phyloP scores from a whole-genome alignment of 1,284 basidiomycete genomes.

The Rhodotorula sp. region DNA sequence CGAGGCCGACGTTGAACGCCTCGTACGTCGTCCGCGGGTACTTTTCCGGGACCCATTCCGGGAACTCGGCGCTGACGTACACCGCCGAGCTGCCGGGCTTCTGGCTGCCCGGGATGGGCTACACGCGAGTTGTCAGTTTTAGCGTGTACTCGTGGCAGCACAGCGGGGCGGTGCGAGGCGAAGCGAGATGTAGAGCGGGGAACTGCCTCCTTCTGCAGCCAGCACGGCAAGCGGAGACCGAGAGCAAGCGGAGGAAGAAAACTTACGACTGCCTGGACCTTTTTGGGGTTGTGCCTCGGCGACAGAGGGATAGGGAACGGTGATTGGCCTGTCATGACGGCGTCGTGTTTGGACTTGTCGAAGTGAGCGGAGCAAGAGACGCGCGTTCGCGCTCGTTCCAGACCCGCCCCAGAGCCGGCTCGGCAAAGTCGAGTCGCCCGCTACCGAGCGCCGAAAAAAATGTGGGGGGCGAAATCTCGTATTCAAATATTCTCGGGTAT shows the following conservation, averaged over 20 bases:
- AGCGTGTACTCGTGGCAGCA: neutral
- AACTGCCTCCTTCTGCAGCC: too few relatives aligned
- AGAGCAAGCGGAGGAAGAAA: neutral
- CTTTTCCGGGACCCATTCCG: neutral
- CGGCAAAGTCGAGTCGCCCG: neutral
- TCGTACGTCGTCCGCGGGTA: conserved; percentile 42
- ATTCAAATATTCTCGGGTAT: too few relatives aligned
- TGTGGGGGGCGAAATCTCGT: too few relatives aligned
- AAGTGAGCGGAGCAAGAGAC: neutral
- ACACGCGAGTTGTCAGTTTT: neutral
- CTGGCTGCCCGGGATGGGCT: conserved; percentile 39
- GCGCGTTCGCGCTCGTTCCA: neutral
- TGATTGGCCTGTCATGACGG: neutral
- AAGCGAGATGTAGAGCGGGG: neutral
- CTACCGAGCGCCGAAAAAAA: too few relatives aligned
- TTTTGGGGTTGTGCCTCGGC: conserved; percentile 9
- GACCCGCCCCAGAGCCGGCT: neutral
- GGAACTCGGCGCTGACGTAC: conserved; percentile 34
- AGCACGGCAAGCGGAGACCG: neutral
- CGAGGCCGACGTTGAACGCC: conserved; percentile 42
- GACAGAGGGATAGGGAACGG: conserved; percentile 20
- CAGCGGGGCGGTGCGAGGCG: neutral
- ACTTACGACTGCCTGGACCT: conserved; percentile 22
- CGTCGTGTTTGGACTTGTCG: neutral
- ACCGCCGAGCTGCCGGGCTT: conserved; percentile 35